Evolutionary conservation across 2,329 filamentous ascomycete genomes (phyloP).

Genomic region (Aspergillus persii): DNA sequence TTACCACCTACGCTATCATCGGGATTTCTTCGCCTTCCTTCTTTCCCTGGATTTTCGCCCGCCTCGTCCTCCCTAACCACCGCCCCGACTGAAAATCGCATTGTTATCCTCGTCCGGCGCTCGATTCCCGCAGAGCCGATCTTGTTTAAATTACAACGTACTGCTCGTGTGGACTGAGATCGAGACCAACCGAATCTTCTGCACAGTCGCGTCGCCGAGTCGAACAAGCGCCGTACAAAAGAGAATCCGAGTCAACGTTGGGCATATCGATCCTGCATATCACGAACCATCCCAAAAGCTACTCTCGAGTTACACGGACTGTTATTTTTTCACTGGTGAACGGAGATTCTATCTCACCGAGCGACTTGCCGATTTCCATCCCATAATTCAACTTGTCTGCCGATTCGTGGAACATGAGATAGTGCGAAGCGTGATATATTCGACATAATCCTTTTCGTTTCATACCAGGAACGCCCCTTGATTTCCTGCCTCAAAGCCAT

Average conservation of each 20-base stretch:
- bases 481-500: not conserved
- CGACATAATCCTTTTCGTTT: not conserved
- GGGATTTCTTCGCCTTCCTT: not conserved
- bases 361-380: not conserved
- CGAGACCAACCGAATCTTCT: not conserved
- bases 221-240: not conserved
- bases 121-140: not conserved
- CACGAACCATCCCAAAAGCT: not conserved
- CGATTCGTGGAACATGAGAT: slow-evolving; percentile 27
- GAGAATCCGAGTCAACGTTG: not conserved
- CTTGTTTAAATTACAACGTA: not conserved
- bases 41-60: slow-evolving; percentile 5
- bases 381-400: not conserved
- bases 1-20: slow-evolving; percentile 6
- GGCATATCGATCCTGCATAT: not conserved
- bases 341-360: slow-evolving; percentile 8
- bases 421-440: slow-evolving; percentile 8
- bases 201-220: slow-evolving; percentile 3
- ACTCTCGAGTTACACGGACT: not conserved
- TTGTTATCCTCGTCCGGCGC: not conserved
- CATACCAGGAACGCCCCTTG: slow-evolving; percentile 6
- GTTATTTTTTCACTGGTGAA: not conserved
- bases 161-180: not conserved
- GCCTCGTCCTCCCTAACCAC: slow-evolving; percentile 3
- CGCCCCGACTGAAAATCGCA: not conserved